phyloP scores from a whole-genome alignment of 2,329 filamentous ascomycete species.

The Stenocarpella maydis region DNA sequence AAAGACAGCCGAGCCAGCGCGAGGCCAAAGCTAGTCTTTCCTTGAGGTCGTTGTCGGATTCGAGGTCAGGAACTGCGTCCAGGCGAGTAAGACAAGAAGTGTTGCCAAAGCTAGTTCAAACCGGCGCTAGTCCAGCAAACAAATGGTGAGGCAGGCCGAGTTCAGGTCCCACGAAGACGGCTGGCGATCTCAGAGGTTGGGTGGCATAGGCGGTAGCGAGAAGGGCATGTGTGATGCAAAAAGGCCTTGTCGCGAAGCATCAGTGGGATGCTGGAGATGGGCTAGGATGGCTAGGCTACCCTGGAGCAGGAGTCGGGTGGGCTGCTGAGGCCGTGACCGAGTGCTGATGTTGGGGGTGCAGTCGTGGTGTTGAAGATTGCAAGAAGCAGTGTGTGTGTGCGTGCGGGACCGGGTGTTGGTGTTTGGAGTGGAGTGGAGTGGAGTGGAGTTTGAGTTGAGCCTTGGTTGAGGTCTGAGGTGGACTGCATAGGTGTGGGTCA shows the following conservation, averaged over 20 bases:
- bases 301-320: background rate
- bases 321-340: background rate
- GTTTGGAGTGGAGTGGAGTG: conserved; percentile 24
- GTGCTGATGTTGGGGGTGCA: background rate
- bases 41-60: background rate
- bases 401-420: background rate
- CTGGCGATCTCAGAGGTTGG: conserved; percentile 5
- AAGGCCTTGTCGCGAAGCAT: conserved; percentile 21
- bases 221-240: conserved; percentile 17
- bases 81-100: background rate
- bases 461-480: conserved; percentile 26
- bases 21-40: conserved; percentile 2
- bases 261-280: conserved; percentile 21
- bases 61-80: background rate
- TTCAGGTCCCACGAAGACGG: conserved; percentile 2
- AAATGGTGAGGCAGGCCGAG: conserved; percentile 2
- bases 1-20: conserved; percentile 10
- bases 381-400: conserved; percentile 19
- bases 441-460: conserved; percentile 12
- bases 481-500: conserved; percentile 27
- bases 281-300: background rate
- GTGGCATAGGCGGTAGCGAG: conserved; percentile 24
- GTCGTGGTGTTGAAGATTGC: conserved; percentile 15
- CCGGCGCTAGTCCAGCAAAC: conserved; percentile 23
- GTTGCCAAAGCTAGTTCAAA: background rate